Base-by-base conservation (phyloP, 1,284 basidiomycete species). In the Laetiporus sulphureus region DNA sequence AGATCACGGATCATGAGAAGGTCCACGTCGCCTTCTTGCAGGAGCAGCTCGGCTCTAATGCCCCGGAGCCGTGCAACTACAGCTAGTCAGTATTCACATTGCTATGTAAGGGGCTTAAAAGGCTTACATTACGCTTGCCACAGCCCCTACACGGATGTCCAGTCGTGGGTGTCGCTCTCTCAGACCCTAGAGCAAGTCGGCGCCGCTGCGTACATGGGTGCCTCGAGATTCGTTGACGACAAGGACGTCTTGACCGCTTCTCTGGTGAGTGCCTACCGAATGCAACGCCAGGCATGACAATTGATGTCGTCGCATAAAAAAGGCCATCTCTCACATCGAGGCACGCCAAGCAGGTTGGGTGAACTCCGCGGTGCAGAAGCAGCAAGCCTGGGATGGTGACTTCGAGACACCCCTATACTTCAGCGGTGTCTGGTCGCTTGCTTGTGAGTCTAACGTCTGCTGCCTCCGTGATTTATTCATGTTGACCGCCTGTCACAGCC, bases 171-270 rank as follows among this genome's bases (percentile, higher is more conserved):
- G 20, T 64, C 66, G 12, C 60, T 73, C 15, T 68, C 76, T 21
- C 64, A 67, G 45, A 63, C 74, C 11, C 59, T 84, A 18, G 78
- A 82, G 57, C 71, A 67, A 27, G 69, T 81, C 32, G 72, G 71
- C 5, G 64, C 52, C 18, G 54, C 58, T 11, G 77, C 73, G 4
- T 81, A 78, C 56, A 63, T 70, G 45, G 79, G 79, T 21, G 69
- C 64, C 72, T 32, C 46, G 12, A 41, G 53, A 52, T 31, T 64
- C 16, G n/a, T 55, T 2, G 32, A 44, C 3, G 42, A 49, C 43
- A 52, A 55, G 38, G 44, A 36, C 19, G 19, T 37, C 11, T 34
- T 55, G 38, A 44, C 47, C n/a, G 49, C 42, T 12, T 21, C 39
- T 3, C 4, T 36, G 23, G 40, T 45, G 25, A 16, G 40, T n/a